Evolutionary conservation across 495 filamentous ascomycete species (phyloP), one percentile per base, ranked within the genome.

Genomic region (Gamarada debralockiae): DNA sequence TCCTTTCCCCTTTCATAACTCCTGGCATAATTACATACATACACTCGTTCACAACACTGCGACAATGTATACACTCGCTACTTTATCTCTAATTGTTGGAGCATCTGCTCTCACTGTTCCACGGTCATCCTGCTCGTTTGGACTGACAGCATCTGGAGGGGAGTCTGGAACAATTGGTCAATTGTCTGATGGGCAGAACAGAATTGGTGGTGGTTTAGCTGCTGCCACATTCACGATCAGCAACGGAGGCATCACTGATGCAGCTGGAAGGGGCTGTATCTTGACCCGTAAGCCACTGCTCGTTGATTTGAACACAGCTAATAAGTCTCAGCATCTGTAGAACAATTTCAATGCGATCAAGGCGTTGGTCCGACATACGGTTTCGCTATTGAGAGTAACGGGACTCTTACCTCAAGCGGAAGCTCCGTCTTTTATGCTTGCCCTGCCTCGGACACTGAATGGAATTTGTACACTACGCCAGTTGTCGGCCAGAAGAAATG

Each of bases 331-430:
- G n/a, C n/a, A n/a, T n/a, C 75, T 2, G 81, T 78, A 4, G 76
- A 76, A 13, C 81, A 87, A 55, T 79, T 80, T 41, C 84, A 87
- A 63, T 89, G 85, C 63, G 83, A 87, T 52, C 52, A 65, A 20
- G 80, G 79, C 54, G 72, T 70, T 17, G 52, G 42, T 3, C 69
- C 73, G 15, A 67, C 66, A 38, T 33, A 65, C 7, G 75, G 75
- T 29, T 83, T 81, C 64, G 65, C 68, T 8, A 67, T 83, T 48
- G 67, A 59, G 52, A 75, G 72, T 21, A 63, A 76, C 53, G 78
- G 76, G 13, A 58, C 69, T 39, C 52, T 82, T 34, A 68, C 67
- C 13, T 76, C 62, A 40, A 60, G 72, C 21, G 73, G 72, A 24
- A 70, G 63, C 54, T 58, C 65, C 13, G 56, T 63, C 7, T 85